Evolutionary conservation across 768 basidiomycete genomes (phyloP), one percentile per base, ranked within the genome.

Genomic region (Tricholoma terreum): DNA sequence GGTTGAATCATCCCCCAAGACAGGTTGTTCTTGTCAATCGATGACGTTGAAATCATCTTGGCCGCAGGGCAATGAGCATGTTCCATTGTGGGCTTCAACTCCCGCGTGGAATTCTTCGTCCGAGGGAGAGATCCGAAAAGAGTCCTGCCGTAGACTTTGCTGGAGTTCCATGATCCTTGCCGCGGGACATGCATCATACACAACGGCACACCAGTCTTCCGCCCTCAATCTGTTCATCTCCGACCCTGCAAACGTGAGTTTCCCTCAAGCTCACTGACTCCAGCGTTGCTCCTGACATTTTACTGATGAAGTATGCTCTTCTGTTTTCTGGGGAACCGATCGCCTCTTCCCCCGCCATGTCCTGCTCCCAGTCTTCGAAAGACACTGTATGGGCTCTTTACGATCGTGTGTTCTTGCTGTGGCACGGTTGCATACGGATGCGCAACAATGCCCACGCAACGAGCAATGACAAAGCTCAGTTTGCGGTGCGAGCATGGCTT

Each of bases 301-400:
- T 38, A 6, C 50, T 50, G 40, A 27, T 58, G 12, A 63, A 91
- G 89, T 87, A 84, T 67, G 81, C 83, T 1, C 68, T 90, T n/a
- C 71, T 91, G 19, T 90, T 91, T 67, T 84, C 87, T 6, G 89
- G 87, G n/a, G 89, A 90, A 70, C 77, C 81, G 11, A 70, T 84
- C 22, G 71, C 68, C 2, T 71, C 70, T 27, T 76, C 72, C 9
- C 74, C 73, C 10, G 40, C 63, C 19, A 55, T 70, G 17, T 43
- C 67, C 19, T 61, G 56, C 34, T 36, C 52, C 36, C 59, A 66
- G 54, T 74, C 80, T 3, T 73, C 79, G 8, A 90, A 87, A 67
- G 82, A 88, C 54, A 85, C 85, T 5, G 75, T 90, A 19, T 91
- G 86, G 88, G 87, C 86, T n/a, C 72, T 90, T 52, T 82, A 86